phyloP scores from a whole-genome alignment of 2,329 filamentous ascomycete species.

The Leptographium radiaticola region DNA sequence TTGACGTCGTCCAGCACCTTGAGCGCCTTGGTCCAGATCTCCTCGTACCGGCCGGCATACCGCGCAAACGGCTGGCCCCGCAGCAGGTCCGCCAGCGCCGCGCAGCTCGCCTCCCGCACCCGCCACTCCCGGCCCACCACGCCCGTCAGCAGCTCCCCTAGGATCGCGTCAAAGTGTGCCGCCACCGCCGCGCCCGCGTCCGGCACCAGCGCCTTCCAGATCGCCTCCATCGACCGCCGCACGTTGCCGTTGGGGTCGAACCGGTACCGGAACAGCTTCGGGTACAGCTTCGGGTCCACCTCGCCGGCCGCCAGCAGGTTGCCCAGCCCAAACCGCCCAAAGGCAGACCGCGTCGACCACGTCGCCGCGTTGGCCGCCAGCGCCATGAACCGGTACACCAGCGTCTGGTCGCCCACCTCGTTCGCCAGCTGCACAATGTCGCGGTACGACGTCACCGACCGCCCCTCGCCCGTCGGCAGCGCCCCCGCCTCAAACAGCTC shows the following conservation, averaged over 20 bases:
- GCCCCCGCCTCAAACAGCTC: conserved; percentile 88
- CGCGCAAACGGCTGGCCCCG: conserved; percentile 62
- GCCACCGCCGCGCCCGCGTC: conserved; percentile 68
- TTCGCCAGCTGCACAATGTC: conserved; percentile 94
- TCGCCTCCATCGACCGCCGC: conserved; percentile 90
- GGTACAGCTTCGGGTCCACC: conserved; percentile 86
- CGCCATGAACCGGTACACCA: conserved; percentile 99
- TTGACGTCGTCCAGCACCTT: conserved; percentile 96
- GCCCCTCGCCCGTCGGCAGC: conserved; percentile 78
- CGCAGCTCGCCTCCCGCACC: conserved; percentile 81
- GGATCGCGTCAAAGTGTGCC: conserved; percentile 74
- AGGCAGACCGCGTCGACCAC: conserved; percentile 93
- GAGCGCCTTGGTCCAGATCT: conserved; percentile 76
- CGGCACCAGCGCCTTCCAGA: conserved; percentile 93
- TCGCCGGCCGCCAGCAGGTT: conserved; percentile 80
- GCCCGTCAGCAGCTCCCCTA: conserved; percentile 73
- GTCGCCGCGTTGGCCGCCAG: conserved; percentile 90
- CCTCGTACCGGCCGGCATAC: conserved; percentile 73
- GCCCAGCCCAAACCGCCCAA: conserved; percentile 85
- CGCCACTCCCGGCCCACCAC: conserved; percentile 89
- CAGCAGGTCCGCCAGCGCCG: conserved; percentile 76
- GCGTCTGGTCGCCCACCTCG: conserved; percentile 85
- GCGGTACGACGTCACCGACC: conserved; percentile 87
- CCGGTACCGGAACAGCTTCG: conserved; percentile 85
- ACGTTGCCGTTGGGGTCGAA: conserved; percentile 94